Conservation (phyloP, 371 early-diverging fungal species). For the Mortierella sp. region DNA sequence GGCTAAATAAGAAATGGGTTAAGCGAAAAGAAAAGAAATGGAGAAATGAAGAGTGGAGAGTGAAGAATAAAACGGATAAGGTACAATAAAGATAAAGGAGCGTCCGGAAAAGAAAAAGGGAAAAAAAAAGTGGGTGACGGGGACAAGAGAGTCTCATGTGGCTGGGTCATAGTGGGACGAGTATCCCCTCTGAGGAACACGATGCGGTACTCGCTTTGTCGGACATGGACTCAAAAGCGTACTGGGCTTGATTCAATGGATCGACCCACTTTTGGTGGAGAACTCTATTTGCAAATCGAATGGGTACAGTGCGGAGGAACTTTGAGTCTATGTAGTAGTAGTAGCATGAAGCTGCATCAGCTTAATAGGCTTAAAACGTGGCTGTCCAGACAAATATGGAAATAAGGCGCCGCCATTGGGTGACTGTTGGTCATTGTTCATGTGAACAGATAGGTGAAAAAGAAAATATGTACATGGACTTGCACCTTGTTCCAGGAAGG, state of each 20-base stretch:
- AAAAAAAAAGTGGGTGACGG: neutral
- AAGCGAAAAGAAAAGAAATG: neutral
- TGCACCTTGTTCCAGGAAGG: no score
- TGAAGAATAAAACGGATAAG: neutral
- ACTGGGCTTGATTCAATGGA: no score
- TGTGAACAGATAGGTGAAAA: neutral
- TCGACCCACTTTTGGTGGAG: neutral
- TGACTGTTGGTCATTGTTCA: no score
- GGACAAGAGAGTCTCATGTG: neutral
- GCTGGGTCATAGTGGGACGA: neutral
- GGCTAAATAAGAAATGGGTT: neutral
- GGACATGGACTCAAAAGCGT: no score
- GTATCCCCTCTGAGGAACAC: no score
- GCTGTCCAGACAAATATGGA: neutral
- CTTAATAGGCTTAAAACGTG: no score
- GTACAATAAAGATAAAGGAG: neutral
- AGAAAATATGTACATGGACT: neutral
- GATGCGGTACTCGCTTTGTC: no score
- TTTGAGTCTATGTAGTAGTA: no score
- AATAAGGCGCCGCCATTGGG: no score
- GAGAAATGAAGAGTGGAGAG: conserved; percentile 3
- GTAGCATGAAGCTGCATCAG: no score
- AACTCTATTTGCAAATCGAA: neutral
- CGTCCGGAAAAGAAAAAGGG: neutral
- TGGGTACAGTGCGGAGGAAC: neutral